phyloP scores from a whole-genome alignment of 2,329 filamentous ascomycete genomes.

The Neopestalotiopsis sp. region DNA sequence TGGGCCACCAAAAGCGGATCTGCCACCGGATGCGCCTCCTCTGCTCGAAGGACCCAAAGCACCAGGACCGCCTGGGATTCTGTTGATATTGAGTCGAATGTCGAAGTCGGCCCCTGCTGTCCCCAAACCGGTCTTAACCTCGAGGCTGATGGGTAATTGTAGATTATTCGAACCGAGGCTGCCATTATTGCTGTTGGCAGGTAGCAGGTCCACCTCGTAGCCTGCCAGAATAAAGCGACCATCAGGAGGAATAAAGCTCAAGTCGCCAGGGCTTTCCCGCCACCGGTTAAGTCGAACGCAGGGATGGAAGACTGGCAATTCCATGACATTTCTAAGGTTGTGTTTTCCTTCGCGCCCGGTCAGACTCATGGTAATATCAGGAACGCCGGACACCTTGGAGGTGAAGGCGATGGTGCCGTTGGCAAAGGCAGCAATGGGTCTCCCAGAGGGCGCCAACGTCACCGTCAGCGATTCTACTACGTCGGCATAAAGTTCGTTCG shows the following conservation, averaged over 20 bases:
- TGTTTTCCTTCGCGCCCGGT: slow-evolving; percentile 82
- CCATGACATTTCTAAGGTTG: slow-evolving; percentile 74
- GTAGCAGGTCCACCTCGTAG: slow-evolving; percentile 91
- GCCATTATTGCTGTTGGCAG: slow-evolving; percentile 65
- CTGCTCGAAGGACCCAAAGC: slow-evolving; percentile 47
- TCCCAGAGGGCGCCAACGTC: slow-evolving; percentile 87
- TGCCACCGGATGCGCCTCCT: slow-evolving; percentile 43
- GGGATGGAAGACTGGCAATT: slow-evolving; percentile 93
- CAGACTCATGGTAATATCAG: slow-evolving; percentile 83
- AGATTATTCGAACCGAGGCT: slow-evolving; percentile 65
- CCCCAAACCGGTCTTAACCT: slow-evolving; percentile 82
- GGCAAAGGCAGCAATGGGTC: slow-evolving; percentile 83
- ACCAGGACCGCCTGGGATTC: slow-evolving; percentile 57
- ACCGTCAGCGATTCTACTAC: slow-evolving; percentile 89
- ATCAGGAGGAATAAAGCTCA: slow-evolving; percentile 96
- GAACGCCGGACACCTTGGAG: slow-evolving; percentile 91
- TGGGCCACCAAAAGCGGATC: slow-evolving; percentile 46
- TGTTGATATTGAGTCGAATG: slow-evolving; percentile 75
- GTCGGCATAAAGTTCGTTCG: slow-evolving; percentile 96
- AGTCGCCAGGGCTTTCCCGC: slow-evolving; percentile 84
- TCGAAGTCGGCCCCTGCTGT: slow-evolving; percentile 83
- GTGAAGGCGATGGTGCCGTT: slow-evolving; percentile 95
- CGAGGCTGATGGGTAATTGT: slow-evolving; percentile 80
- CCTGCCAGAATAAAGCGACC: slow-evolving; percentile 91
- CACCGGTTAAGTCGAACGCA: slow-evolving; percentile 90